Evolutionary conservation across 176 grass and related monocot genomes (phyloP), one percentile per base, ranked within the genome.

Genomic region (Zoysia japonica): DNA sequence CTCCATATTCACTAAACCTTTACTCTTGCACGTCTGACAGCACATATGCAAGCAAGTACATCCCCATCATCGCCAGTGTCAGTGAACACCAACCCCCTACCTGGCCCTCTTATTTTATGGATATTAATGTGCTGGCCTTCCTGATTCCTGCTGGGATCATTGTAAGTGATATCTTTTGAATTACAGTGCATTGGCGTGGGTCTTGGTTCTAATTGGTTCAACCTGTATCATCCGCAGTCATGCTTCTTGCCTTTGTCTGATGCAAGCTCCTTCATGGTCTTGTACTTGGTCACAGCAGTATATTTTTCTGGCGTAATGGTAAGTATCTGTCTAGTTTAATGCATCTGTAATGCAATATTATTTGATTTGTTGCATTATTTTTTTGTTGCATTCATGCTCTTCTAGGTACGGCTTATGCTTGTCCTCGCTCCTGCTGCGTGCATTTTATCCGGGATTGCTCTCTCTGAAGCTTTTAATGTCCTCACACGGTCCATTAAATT

Each of bases 261-360:
- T 82, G 96, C 96, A 71, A 99, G 96, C 66, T 96, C 92, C 47
- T 99, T 99, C 77, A 69, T 91, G 77, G 88, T 99, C 79, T 83
- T 99, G 86, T 99, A 99, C 62, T 88, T 99, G 80, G 86, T 94
- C 66, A 99, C 92, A 35, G 93, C 96, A 76, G 96, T 88, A 16
- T 99, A 99, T 85, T 99, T 99, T 86, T 96, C 96, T 89, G 96
- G 96, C 88, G 96, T 99, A 48, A 99, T 99, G 96, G 96, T 93
- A 92, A 89, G 88, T 79, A 78, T 81, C 35, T 15, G 48, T 74
- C 9, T 49, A 57, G 40, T 49, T 9, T 3, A 75, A 67, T 67
- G 38, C 48, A 86, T 67, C 5, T 65, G 41, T 47, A 47, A 3
- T 3, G 7, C 13, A 39, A 44, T 54, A 55, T n/a, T 39, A 5